phyloP scores from a whole-genome alignment of 257 asterid genomes.

The Scutellaria minor region DNA sequence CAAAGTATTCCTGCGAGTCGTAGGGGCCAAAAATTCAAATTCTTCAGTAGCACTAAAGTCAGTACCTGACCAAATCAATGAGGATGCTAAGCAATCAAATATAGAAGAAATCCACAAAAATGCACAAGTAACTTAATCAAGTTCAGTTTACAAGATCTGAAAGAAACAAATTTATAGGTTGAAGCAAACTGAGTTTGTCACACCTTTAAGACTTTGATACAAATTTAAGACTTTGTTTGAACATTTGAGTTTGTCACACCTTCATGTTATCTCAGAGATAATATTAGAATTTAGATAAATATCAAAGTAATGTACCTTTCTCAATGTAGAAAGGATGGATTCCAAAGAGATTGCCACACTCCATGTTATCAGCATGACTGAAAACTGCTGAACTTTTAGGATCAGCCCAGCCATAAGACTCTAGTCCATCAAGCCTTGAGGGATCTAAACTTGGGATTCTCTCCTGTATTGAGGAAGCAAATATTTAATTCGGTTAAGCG shows the following conservation, averaged over 20 bases:
- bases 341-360: slow-evolving; percentile 69
- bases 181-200: background rate
- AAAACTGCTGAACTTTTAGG: slow-evolving; percentile 46
- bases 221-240: background rate
- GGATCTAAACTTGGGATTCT: slow-evolving; percentile 44
- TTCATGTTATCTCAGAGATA: background rate
- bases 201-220: background rate
- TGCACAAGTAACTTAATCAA: background rate
- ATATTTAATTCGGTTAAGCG: background rate
- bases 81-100: slow-evolving; percentile 15
- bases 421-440: slow-evolving; percentile 53
- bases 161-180: background rate
- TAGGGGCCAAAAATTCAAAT: slow-evolving; percentile 86
- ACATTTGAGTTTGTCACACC: background rate
- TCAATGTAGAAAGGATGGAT: slow-evolving; percentile 89
- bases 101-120: slow-evolving; percentile 3
- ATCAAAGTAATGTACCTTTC: slow-evolving; percentile 59
- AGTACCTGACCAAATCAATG: slow-evolving; percentile 53
- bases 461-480: slow-evolving; percentile 53
- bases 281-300: slow-evolving; percentile 2
- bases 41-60: slow-evolving; percentile 50
- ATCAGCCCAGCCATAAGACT: slow-evolving; percentile 76
- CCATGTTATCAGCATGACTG: slow-evolving; percentile 53
- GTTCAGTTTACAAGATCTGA: slow-evolving; percentile 16
- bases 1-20: slow-evolving; percentile 82